Conservation (phyloP, 768 basidiomycete genomes). For the Amanita muscaria region DNA sequence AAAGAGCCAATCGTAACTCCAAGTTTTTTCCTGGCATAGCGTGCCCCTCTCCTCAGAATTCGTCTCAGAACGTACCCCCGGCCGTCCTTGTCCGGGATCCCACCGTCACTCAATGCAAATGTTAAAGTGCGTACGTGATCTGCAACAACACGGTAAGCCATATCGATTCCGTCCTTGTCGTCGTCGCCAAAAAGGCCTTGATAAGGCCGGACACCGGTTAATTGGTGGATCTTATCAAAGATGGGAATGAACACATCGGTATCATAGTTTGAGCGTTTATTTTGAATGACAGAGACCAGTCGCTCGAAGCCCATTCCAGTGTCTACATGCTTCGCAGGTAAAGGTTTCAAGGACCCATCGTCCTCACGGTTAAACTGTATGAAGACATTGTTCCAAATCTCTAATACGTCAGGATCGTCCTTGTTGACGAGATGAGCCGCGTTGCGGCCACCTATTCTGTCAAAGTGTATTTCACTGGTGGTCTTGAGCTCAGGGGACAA, state of each 20-base stretch:
- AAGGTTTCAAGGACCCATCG: constrained; percentile 66
- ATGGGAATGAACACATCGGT: constrained; percentile 92
- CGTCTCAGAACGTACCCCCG: constrained; percentile 95
- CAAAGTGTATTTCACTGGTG: constrained; percentile 87
- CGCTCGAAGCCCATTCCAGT: constrained; percentile 99
- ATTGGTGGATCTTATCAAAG: constrained; percentile 76
- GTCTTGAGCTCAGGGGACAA: constrained; percentile 1
- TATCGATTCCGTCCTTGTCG: constrained; percentile 93
- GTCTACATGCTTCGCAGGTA: constrained; percentile 94
- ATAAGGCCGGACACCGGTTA: constrained; percentile 85
- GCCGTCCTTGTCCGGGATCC: constrained; percentile 92
- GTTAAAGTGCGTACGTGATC: constrained; percentile 95
- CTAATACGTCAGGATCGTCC: constrained; percentile 94
- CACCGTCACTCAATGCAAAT: constrained; percentile 93
- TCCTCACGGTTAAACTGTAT: constrained; percentile 97
- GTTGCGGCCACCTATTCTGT: constrained; percentile 96
- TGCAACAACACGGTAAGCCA: constrained; percentile 93
- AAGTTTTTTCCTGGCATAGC: constrained; percentile 93
- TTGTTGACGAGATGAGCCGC: constrained; percentile 89
- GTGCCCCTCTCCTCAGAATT: constrained; percentile 87
- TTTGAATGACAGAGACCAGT: constrained; percentile 87
- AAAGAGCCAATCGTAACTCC: constrained; percentile 88
- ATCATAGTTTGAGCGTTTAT: constrained; percentile 93
- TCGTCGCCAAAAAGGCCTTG: constrained; percentile 89
- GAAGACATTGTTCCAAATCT: constrained; percentile 99